Evolutionary conservation across 23 red algal species (phyloP).

Genomic region (Cyanidioschyzon merolae): DNA sequence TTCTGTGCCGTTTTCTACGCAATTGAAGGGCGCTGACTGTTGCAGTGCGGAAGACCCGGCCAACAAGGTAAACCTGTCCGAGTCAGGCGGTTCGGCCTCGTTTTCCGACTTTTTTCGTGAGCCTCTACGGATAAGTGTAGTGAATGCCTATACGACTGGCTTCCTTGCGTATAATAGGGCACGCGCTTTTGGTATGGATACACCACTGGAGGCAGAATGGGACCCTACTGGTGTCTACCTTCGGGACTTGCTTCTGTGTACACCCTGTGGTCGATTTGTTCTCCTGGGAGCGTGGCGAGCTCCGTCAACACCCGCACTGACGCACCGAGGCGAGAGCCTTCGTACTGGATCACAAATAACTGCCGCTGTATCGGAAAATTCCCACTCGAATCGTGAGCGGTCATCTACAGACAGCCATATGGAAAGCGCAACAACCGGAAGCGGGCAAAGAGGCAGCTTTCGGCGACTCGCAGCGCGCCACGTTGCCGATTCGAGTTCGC

Average conservation of each 20-base stretch:
- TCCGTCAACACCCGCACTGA: background rate
- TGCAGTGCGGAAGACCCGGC: background rate
- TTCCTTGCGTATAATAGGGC: background rate
- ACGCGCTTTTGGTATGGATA: background rate
- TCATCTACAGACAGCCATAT: too few relatives aligned
- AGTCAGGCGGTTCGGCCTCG: background rate
- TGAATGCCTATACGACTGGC: background rate
- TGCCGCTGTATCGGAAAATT: background rate
- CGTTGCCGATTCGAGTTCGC: background rate
- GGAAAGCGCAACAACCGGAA: background rate
- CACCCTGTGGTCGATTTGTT: background rate
- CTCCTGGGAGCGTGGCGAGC: background rate
- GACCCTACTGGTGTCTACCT: background rate
- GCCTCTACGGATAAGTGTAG: background rate
- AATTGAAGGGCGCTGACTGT: too few relatives aligned
- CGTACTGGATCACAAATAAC: background rate
- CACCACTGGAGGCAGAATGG: background rate
- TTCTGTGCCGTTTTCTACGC: too few relatives aligned
- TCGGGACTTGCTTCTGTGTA: background rate
- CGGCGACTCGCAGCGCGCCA: background rate
- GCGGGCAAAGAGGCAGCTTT: background rate
- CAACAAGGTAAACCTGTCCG: background rate
- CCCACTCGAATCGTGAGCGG: background rate
- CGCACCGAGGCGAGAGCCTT: background rate
- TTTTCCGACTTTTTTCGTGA: background rate